phyloP scores from a whole-genome alignment of 768 basidiomycete genomes.

The Tulasnella sp. region DNA sequence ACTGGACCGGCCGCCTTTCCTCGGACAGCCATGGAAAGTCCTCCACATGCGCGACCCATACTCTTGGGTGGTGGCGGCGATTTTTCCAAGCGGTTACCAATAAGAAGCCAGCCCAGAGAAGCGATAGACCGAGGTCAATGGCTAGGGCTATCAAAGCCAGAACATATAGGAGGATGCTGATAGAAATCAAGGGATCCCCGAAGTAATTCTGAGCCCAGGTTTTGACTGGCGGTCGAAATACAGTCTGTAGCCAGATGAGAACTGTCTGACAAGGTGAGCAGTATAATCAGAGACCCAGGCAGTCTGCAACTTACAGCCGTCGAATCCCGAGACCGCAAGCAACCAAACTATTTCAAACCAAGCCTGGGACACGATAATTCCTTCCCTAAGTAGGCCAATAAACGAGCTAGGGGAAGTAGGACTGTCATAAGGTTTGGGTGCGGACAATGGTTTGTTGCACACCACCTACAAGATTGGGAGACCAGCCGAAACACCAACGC shows the following conservation, averaged over 20 bases:
- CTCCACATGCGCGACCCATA: neutral
- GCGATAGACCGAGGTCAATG: neutral
- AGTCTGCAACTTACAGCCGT: neutral
- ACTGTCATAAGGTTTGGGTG: neutral
- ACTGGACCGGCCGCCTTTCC: no score
- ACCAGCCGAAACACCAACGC: neutral
- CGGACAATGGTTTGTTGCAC: no score
- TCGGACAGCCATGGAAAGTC: neutral
- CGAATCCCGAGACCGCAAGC: neutral
- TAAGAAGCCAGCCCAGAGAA: neutral
- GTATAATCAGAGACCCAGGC: neutral
- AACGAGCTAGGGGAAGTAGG: neutral
- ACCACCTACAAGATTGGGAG: neutral
- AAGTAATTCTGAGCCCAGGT: no score
- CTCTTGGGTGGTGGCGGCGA: neutral
- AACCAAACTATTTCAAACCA: neutral
- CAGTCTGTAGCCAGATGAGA: neutral
- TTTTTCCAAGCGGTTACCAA: neutral
- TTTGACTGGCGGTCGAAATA: neutral
- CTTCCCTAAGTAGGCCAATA: neutral
- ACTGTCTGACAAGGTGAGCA: neutral
- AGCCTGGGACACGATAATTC: neutral
- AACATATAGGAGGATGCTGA: neutral
- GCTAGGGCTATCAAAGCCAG: neutral
- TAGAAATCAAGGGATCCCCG: neutral